phyloP scores from a whole-genome alignment of 2,329 filamentous ascomycete species.

The Ophiostoma sp. region DNA sequence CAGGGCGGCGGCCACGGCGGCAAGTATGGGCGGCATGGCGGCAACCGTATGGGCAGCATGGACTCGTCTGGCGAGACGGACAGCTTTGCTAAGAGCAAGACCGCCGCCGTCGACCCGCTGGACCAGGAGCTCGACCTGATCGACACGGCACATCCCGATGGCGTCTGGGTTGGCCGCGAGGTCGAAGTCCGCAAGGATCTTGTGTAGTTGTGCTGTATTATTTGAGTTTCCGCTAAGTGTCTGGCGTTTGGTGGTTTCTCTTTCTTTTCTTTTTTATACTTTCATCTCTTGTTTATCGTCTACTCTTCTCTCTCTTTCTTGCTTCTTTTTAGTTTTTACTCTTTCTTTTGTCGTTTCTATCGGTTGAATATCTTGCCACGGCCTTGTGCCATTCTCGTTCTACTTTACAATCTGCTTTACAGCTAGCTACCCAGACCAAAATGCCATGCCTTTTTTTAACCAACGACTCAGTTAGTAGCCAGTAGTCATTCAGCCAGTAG shows the following conservation, averaged over 20 bases:
- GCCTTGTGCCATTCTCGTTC: not conserved
- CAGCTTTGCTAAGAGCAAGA: slow-evolving; percentile 23
- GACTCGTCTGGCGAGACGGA: slow-evolving; percentile 9
- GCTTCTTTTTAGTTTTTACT: not conserved
- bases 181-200: slow-evolving; percentile 24
- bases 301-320: not conserved
- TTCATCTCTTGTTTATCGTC: not conserved
- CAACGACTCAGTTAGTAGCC: not conserved
- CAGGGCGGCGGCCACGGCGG: slow-evolving; percentile 5
- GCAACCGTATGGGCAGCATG: slow-evolving; percentile 9
- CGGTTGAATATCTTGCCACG: not conserved
- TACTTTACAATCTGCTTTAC: not conserved
- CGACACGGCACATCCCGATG: slow-evolving; percentile 22
- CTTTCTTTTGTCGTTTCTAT: not conserved
- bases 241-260: not conserved
- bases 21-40: slow-evolving; percentile 1
- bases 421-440: not conserved
- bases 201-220: not conserved
- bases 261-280: not conserved
- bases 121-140: slow-evolving; percentile 30
- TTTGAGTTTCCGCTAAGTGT: not conserved
- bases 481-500: too few relatives aligned
- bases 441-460: not conserved
- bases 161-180: slow-evolving; percentile 28
- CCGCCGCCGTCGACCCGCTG: slow-evolving; percentile 21